Percentiles rank a stretch among this genome's conserved stretches.
Conservation (phyloP, 2,329 filamentous ascomycete species). For the Colletotrichum liaoningense region DNA sequence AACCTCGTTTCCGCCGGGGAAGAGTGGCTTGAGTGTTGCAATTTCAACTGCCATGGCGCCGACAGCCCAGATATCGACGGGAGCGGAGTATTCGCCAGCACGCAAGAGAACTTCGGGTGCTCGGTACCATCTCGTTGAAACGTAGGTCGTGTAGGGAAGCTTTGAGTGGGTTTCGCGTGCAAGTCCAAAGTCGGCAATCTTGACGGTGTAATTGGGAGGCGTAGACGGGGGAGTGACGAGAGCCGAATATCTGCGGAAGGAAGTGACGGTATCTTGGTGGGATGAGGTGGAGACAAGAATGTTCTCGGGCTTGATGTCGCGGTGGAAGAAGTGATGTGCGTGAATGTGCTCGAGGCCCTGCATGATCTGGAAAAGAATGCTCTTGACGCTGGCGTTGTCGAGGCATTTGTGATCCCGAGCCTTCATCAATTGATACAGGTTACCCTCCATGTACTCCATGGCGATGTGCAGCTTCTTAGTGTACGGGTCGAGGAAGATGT, state of each 20-base stretch:
- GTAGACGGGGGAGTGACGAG: conserved; percentile 95
- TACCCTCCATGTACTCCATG: conserved; percentile 99
- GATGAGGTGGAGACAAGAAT: conserved; percentile 95
- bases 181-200: conserved; percentile 97
- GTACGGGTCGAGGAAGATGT: conserved; percentile 97
- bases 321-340: conserved; percentile 96
- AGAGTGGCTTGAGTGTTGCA: conserved; percentile 94
- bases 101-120: conserved; percentile 94
- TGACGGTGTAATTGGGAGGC: conserved; percentile 93
- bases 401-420: conserved; percentile 94
- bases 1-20: conserved; percentile 97
- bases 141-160: conserved; percentile 96
- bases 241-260: conserved; percentile 92
- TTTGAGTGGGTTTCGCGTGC: conserved; percentile 98
- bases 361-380: conserved; percentile 97
- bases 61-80: conserved; percentile 98
- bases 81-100: conserved; percentile 96
- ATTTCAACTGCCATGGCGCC: conserved; percentile 99
- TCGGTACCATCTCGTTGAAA: conserved; percentile 98
- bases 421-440: conserved; percentile 99
- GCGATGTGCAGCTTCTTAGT: conserved; percentile 96
- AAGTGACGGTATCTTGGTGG: conserved; percentile 79
- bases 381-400: conserved; percentile 93
- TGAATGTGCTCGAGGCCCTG: conserved; percentile 97
- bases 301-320: conserved; percentile 99